Evolutionary conservation across 2,329 filamentous ascomycete genomes (phyloP).

Genomic region (Rachicladosporium sp.): DNA sequence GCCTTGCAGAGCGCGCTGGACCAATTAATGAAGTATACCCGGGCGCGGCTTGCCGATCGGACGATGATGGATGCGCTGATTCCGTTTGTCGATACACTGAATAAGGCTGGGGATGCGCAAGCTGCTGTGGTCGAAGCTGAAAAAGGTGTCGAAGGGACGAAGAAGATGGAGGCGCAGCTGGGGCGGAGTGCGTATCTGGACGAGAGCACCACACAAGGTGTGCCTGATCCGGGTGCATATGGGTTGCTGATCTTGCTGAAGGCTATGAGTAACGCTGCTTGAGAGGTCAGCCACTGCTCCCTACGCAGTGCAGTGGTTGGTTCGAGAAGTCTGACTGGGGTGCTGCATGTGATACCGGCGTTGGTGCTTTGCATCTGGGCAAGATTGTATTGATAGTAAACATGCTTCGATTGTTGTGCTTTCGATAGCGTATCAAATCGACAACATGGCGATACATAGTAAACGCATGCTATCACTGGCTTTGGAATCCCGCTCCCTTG

Average conservation of each 20-base stretch:
- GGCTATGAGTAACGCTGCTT: slow-evolving; percentile 14
- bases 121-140: slow-evolving; percentile 16
- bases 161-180: slow-evolving; percentile 23
- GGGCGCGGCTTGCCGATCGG: slow-evolving; percentile 22
- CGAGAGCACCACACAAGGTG: slow-evolving; percentile 23
- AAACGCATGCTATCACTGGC: no score
- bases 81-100: slow-evolving; percentile 21
- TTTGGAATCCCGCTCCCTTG: no score
- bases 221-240: slow-evolving; percentile 26
- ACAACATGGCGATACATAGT: no score
- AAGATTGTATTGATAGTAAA: no score
- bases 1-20: slow-evolving; percentile 18
- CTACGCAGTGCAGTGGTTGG: no score
- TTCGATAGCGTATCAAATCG: no score
- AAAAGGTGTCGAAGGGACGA: slow-evolving; percentile 23
- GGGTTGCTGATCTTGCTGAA: slow-evolving; percentile 24
- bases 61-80: slow-evolving; percentile 27
- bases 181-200: slow-evolving; percentile 25
- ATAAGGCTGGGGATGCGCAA: slow-evolving; percentile 10
- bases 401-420: no score
- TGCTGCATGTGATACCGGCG: no score
- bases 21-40: slow-evolving; percentile 22
- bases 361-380: no score
- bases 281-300: not conserved
- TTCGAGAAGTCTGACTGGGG: no score